Evolutionary conservation across 129 eudicot genomes (phyloP), one percentile per base, ranked within the genome.

Genomic region (Artemisia argyi): DNA sequence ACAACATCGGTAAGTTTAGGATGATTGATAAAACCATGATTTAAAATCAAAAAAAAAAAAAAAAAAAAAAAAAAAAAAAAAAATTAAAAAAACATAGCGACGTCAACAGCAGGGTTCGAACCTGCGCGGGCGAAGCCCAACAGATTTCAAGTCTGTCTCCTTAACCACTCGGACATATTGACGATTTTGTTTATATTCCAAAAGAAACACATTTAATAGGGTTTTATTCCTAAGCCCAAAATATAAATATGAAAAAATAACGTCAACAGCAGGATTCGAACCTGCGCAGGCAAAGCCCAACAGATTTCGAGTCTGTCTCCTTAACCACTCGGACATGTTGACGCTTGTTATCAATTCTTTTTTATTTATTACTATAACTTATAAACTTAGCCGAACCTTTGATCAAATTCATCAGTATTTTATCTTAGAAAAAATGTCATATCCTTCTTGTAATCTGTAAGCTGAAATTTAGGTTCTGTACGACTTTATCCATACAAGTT

Each of bases 71-170:
- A 28, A 26, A 2, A 26, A 0, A 26, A 22, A 0, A 30, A 30
- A 30, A 30, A 3, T n/a, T n/a, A 4, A 4, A 1, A 26, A 0
- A 28, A 28, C n/a, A n/a, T n/a, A n/a, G n/a, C n/a, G n/a, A 6
- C 96, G 98, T 92, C 98, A 85, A 89, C 98, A 87, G 96, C 95
- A 92, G 95, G 98, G 98, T 83, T 92, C 98, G 96, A 92, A 92
- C 98, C 98, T 89, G 95, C 95, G 96, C 98, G 96, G 96, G 98
- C 96, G 80, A 66, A 88, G 95, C 95, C 93, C 96, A 94, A 94
- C 97, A 89, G 97, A 87, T 90, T 94, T 92, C 98, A 92, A 92
- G 98, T 92, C 98, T 92, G 98, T 92, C 98, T 92, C 98, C 98
- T 92, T 92, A 92, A 93, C 97, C 98, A 93, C 98, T 93, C 98